phyloP scores from a whole-genome alignment of 192 early-diverging fungal species.

The Coemansia sp. region DNA sequence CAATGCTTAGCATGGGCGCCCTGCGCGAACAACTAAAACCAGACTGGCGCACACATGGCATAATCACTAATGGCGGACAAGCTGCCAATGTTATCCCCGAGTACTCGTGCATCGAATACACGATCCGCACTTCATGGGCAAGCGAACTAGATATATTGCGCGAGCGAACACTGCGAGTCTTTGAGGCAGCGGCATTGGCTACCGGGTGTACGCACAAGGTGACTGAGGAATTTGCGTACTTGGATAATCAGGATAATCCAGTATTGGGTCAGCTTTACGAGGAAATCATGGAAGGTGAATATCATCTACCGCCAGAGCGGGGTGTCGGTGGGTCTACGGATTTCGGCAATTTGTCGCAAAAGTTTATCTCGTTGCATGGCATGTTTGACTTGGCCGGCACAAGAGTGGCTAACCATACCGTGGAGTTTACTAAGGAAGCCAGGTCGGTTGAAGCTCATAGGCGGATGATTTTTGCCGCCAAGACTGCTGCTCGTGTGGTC shows the following conservation, averaged over 20 bases:
- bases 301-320: constrained; percentile 8
- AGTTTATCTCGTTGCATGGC: constrained; percentile 63
- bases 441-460: constrained; percentile 62
- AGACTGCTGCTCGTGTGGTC: constrained; percentile 54
- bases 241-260: constrained; percentile 60
- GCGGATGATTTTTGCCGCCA: constrained; percentile 59
- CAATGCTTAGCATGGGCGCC: constrained; percentile 67
- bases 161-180: constrained; percentile 58
- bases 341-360: constrained; percentile 74
- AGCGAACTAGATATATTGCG: constrained; percentile 56
- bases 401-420: constrained; percentile 64
- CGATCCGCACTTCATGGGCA: constrained; percentile 61
- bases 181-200: constrained; percentile 68
- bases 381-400: constrained; percentile 55
- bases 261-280: constrained; percentile 57
- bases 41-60: constrained; percentile 70
- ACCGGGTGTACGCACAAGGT: constrained; percentile 70
- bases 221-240: constrained; percentile 57
- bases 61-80: constrained; percentile 77
- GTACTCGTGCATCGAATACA: constrained; percentile 60
- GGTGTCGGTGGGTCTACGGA: constrained; percentile 66
- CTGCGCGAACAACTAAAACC: constrained; percentile 77
- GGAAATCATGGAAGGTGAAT: constrained; percentile 43
- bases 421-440: constrained; percentile 63
- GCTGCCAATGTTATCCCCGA: constrained; percentile 68